A percentile compares a stretch with the other conserved stretches of the same genome.
These are phyloP conservation scores for Hyaloscypha finlandica DNA, from an alignment of 495 filamentous ascomycete genomes.

Conservation along the genomic window DNA sequence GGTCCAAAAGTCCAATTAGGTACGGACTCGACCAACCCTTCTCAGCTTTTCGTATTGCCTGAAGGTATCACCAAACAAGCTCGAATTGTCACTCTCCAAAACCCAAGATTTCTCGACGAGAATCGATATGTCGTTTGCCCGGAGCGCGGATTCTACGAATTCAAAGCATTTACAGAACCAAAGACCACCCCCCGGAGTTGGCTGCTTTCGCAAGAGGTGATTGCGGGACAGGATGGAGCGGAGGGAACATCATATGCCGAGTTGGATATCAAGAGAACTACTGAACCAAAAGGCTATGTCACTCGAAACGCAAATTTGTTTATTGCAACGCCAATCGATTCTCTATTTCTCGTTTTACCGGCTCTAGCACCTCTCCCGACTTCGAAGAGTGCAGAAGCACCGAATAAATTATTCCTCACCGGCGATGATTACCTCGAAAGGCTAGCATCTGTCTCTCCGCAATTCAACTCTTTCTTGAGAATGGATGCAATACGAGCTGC, in stretches of 20 bases:
- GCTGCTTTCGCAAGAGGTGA: conserved; percentile 51
- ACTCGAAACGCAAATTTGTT: conserved; percentile 69
- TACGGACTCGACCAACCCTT: conserved; percentile 44
- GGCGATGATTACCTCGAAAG: conserved; percentile 80
- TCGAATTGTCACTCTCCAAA: conserved; percentile 73
- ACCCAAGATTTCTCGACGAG: conserved; percentile 68
- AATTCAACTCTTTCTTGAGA: conserved; percentile 26
- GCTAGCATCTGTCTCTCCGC: conserved; percentile 28
- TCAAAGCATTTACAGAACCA: conserved; percentile 73
- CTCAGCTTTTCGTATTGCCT: conserved; percentile 81
- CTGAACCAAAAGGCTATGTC: conserved; percentile 27
- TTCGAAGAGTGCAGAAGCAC: conserved; percentile 38
- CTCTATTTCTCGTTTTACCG: conserved; percentile 81
- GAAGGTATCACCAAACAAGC: conserved; percentile 60
- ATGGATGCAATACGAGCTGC: conserved; percentile 28
- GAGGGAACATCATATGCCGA: conserved; percentile 21
- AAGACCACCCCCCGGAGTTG: conserved; percentile 63
- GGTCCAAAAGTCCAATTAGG: conserved; percentile 29
- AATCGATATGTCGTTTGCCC: conserved; percentile 82
- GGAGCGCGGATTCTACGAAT: conserved; percentile 78
- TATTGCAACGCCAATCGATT: conserved; percentile 81
- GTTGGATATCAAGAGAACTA: conserved; percentile 7
- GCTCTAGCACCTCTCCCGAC: conserved; percentile 45
- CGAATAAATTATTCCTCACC: conserved; percentile 70
- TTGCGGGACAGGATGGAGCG: not conserved